These are phyloP conservation scores for Wickerhamomyces sp. DNA, from an alignment of 1,139 yeast genomes.

Conservation along the genomic window DNA sequence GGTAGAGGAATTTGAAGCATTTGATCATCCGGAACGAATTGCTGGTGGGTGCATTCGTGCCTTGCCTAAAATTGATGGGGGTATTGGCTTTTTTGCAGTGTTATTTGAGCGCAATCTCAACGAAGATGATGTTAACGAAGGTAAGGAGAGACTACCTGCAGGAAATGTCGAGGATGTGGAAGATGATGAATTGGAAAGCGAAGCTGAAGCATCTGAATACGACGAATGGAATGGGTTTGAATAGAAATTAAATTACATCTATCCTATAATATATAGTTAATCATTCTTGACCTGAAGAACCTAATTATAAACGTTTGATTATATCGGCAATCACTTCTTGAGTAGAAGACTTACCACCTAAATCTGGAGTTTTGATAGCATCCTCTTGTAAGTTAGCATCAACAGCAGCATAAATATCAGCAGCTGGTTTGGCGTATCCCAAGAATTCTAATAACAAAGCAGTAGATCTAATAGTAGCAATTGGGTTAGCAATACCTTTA, in stretches of 20 bases:
- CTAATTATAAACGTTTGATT: constrained; percentile 45
- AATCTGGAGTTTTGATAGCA: constrained; percentile 83
- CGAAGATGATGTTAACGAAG: constrained; percentile 1
- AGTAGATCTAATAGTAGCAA: constrained; percentile 95
- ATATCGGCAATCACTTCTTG: constrained; percentile 84
- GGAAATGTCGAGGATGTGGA: constrained; percentile 8
- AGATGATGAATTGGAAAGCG: constrained; percentile 1
- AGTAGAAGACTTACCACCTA: constrained; percentile 87
- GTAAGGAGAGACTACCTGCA: constrained; percentile 14
- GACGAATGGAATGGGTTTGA: constrained; percentile 31
- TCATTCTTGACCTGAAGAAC: neutral
- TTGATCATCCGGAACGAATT: constrained; percentile 42
- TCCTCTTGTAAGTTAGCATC: constrained; percentile 87
- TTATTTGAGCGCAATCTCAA: constrained; percentile 30
- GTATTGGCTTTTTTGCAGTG: constrained; percentile 94
- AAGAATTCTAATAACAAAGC: constrained; percentile 96
- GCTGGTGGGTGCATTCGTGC: constrained; percentile 90
- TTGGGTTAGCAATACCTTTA: constrained; percentile 89
- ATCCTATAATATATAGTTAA: too few species aligned
- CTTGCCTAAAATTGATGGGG: constrained; percentile 85
- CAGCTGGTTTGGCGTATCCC: constrained; percentile 89
- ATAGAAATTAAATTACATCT: neutral
- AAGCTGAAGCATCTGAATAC: too few species aligned
- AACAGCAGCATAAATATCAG: constrained; percentile 88
- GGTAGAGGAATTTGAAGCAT: constrained; percentile 54